phyloP scores from a whole-genome alignment of 345 rosid genomes.

The Citrus sp. region DNA sequence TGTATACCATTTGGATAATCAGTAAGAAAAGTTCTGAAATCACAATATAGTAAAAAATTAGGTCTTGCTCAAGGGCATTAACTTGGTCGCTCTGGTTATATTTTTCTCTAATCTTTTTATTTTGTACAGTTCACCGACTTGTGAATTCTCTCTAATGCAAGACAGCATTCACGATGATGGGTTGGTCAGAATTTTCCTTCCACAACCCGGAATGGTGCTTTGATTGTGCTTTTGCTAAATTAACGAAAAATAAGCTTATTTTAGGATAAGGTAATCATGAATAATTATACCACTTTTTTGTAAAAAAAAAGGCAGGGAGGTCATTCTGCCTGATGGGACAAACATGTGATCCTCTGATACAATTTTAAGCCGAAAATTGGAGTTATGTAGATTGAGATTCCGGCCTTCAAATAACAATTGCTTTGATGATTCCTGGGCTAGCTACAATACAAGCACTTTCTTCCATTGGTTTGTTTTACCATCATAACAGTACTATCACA shows the following conservation, averaged over 20 bases:
- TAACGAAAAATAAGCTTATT: background rate
- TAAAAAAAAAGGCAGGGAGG: too few species aligned
- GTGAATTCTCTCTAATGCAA: background rate
- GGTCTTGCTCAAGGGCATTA: background rate
- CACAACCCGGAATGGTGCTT: too few species aligned
- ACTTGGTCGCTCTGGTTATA: background rate
- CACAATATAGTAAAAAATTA: constrained; percentile 9
- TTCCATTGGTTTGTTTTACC: background rate
- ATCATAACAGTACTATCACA: background rate
- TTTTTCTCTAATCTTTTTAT: background rate
- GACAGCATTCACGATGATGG: background rate
- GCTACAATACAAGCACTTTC: background rate
- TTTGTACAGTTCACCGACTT: background rate
- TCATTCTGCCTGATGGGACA: background rate
- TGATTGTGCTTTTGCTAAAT: too few species aligned
- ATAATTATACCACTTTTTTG: too few species aligned
- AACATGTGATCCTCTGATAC: background rate
- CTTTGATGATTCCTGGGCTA: too few species aligned
- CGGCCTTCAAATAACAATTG: too few species aligned
- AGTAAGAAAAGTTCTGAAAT: constrained; percentile 26
- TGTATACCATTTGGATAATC: constrained; percentile 28
- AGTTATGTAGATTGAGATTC: background rate
- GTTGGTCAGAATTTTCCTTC: background rate
- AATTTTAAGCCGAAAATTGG: background rate
- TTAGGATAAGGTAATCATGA: too few species aligned